Percentiles rank a stretch among this genome's conserved stretches.
These are phyloP conservation scores for Casuarina glauca DNA, from an alignment of 306 rosid genomes.

Conservation along the genomic window DNA sequence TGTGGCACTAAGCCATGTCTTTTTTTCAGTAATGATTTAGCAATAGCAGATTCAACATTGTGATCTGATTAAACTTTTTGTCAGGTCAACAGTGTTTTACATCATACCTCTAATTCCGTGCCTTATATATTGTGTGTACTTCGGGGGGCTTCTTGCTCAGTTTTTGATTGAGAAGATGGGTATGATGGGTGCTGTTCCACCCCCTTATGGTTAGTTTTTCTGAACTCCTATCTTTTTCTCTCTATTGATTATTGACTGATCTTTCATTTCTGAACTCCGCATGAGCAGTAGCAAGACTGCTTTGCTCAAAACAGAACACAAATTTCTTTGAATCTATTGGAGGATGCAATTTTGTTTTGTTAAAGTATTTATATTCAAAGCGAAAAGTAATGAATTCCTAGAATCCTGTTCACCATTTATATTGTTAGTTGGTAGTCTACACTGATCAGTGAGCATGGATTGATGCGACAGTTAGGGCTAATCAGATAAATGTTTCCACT, in stretches of 20 bases:
- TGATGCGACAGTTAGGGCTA: background rate
- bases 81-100: conserved; percentile 75
- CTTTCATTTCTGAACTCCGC: background rate
- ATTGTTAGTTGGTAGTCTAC: background rate
- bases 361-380: background rate
- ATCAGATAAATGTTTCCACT: conserved; percentile 1
- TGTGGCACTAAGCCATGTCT: background rate
- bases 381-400: background rate
- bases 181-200: conserved; percentile 97
- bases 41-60: background rate
- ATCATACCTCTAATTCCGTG: conserved; percentile 78
- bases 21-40: background rate
- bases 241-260: background rate
- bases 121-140: conserved; percentile 76
- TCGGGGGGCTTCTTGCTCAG: conserved; percentile 84
- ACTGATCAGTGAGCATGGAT: background rate
- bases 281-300: background rate
- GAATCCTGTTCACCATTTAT: background rate
- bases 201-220: conserved; percentile 75
- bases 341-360: background rate
- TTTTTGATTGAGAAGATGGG: conserved; percentile 95
- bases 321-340: background rate
- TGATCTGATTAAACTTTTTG: conserved; percentile 26
- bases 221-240: conserved; percentile 8
- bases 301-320: background rate